Evolutionary conservation across 768 basidiomycete species (phyloP), one percentile per base, ranked within the genome.

Genomic region (Amylocystis lapponica): DNA sequence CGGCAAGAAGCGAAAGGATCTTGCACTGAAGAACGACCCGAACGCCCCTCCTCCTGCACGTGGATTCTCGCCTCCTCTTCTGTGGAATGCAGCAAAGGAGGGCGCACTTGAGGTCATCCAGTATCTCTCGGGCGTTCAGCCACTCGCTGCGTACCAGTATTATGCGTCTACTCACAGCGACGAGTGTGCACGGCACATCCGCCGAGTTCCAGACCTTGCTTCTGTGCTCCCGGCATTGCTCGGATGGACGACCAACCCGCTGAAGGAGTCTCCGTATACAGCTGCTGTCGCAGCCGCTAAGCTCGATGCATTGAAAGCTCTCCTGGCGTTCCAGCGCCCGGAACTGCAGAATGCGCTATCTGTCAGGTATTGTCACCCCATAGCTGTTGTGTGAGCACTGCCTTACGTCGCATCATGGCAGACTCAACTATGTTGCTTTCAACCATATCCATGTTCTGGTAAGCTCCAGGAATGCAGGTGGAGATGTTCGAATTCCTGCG

Each of bases 1-100:
- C 45, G 79, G 79, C 16, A 79, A 78, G 65, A 81, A 81, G 52
- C 66, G 76, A 3, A 65, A 66, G 14, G 78, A 80, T 50, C 64
- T 80, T 8, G 74, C 74, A 0, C 62, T 54, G 39, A n/a, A n/a
- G n/a, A n/a, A n/a, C n/a, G n/a, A n/a, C n/a, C n/a, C n/a, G n/a
- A n/a, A n/a, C n/a, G n/a, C n/a, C n/a, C n/a, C n/a, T n/a, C n/a
- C n/a, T n/a, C n/a, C n/a, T n/a, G n/a, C n/a, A n/a, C n/a, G n/a
- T n/a, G n/a, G n/a, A n/a, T n/a, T n/a, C n/a, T n/a, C n/a, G n/a
- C n/a, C n/a, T n/a, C n/a, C n/a, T n/a, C n/a, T n/a, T n/a, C n/a
- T n/a, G n/a, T n/a, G n/a, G n/a, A n/a, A n/a, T n/a, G n/a, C n/a
- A n/a, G n/a, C n/a, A n/a, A n/a, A n/a, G n/a, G n/a, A n/a, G n/a